A percentile compares a stretch with the other conserved stretches of the same genome.
Evolutionary conservation across 1,284 basidiomycete species (phyloP).

Genomic region (Fistulina hepatica): DNA sequence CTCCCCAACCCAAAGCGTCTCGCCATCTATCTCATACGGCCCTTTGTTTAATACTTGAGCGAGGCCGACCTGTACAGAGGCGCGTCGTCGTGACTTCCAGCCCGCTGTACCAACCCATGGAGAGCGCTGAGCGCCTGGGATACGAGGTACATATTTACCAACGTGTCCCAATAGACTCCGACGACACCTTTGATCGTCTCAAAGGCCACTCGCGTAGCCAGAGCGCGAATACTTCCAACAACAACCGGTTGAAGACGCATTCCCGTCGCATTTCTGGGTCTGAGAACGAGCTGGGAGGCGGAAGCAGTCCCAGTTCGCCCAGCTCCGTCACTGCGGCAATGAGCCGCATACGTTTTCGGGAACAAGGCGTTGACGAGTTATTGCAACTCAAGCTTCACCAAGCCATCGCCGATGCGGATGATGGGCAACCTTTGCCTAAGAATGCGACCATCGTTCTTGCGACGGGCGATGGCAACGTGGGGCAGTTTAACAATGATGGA

Average conservation of each 20-base stretch:
- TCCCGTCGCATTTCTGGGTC: not conserved
- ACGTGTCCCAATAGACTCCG: slow-evolving; percentile 64
- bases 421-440: not conserved
- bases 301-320: slow-evolving; percentile 3
- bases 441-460: slow-evolving; percentile 72
- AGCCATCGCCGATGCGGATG: slow-evolving; percentile 42
- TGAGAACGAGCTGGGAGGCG: not conserved
- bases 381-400: slow-evolving; percentile 81
- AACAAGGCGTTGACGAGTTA: slow-evolving; percentile 83
- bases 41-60: slow-evolving; percentile 60
- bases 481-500: slow-evolving; percentile 81
- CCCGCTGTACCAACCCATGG: slow-evolving; percentile 75
- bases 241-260: slow-evolving; percentile 12
- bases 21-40: slow-evolving; percentile 57
- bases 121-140: slow-evolving; percentile 59
- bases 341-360: slow-evolving; percentile 31
- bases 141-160: slow-evolving; percentile 73
- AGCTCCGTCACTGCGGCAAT: slow-evolving; percentile 30
- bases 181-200: slow-evolving; percentile 45
- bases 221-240: slow-evolving; percentile 18
- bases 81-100: slow-evolving; percentile 74
- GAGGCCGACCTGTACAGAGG: slow-evolving; percentile 55
- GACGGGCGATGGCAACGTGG: slow-evolving; percentile 81
- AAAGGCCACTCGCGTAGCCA: slow-evolving; percentile 7
- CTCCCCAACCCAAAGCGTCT: slow-evolving; percentile 19